Conservation (phyloP, 768 basidiomycete genomes). For the Suillus discolor region DNA sequence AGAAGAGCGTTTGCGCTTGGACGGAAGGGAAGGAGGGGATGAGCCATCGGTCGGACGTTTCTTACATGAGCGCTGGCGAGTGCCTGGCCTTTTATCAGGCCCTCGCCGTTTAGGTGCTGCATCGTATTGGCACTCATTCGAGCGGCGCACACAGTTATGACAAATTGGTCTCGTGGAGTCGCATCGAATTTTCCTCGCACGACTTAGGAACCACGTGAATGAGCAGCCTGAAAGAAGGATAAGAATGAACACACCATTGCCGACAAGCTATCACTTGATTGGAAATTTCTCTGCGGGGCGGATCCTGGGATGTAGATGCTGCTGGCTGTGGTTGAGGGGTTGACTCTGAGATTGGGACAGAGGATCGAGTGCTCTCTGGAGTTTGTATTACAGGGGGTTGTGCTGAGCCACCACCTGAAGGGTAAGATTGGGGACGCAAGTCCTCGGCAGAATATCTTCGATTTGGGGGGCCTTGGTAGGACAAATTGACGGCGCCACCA, state of each 20-base stretch:
- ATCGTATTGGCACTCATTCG: slow-evolving; percentile 80
- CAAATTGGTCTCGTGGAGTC: slow-evolving; percentile 82
- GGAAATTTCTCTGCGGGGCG: slow-evolving; percentile 58
- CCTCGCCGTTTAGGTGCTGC: slow-evolving; percentile 79
- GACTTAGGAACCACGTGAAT: slow-evolving; percentile 53
- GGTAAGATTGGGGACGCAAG: slow-evolving; percentile 40
- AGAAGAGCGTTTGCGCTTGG: slow-evolving; percentile 54
- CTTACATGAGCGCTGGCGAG: slow-evolving; percentile 83
- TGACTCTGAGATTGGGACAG: slow-evolving; percentile 48
- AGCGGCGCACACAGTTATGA: slow-evolving; percentile 79
- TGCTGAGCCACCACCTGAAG: slow-evolving; percentile 39
- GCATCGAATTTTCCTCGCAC: slow-evolving; percentile 83
- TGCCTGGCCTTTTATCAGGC: slow-evolving; percentile 85
- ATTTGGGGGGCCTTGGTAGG: slow-evolving; percentile 26
- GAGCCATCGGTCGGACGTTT: slow-evolving; percentile 65
- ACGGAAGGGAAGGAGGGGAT: slow-evolving; percentile 48
- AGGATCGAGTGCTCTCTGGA: slow-evolving; percentile 28
- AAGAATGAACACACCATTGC: slow-evolving; percentile 65
- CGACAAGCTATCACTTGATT: slow-evolving; percentile 82
- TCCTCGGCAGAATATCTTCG: slow-evolving; percentile 38
- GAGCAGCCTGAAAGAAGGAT: slow-evolving; percentile 21
- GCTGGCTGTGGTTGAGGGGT: slow-evolving; percentile 38
- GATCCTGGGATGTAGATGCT: slow-evolving; percentile 33
- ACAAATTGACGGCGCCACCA: slow-evolving; percentile 14
- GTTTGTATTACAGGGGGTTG: slow-evolving; percentile 22